A percentile compares a stretch with the other conserved stretches of the same genome.
These are phyloP conservation scores for Fusarium zealandicum DNA, from an alignment of 2,329 filamentous ascomycete genomes.

Conservation along the genomic window DNA sequence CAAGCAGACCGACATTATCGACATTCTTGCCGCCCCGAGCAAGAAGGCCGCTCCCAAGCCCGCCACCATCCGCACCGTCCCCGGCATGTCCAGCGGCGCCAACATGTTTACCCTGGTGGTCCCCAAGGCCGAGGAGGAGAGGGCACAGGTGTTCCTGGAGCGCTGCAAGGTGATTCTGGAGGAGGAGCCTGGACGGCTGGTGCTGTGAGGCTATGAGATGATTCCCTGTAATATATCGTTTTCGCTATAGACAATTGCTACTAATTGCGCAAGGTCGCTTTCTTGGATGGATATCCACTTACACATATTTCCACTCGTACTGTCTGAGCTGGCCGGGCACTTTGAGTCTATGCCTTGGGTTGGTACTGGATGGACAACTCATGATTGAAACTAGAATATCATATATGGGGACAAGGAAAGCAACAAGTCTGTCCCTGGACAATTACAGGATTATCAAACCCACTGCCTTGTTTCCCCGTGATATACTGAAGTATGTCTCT, in stretches of 20 bases:
- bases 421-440: no score
- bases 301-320: background rate
- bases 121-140: slow-evolving; percentile 78
- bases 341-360: no score
- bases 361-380: no score
- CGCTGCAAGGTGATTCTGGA: slow-evolving; percentile 85
- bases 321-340: background rate
- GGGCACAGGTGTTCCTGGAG: slow-evolving; percentile 83
- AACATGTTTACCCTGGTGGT: slow-evolving; percentile 87
- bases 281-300: slow-evolving; percentile 18
- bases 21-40: slow-evolving; percentile 68
- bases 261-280: slow-evolving; percentile 31
- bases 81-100: slow-evolving; percentile 61
- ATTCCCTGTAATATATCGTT: slow-evolving; percentile 45
- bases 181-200: slow-evolving; percentile 77
- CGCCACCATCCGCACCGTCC: slow-evolving; percentile 46
- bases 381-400: no score
- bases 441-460: no score
- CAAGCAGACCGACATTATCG: slow-evolving; percentile 74
- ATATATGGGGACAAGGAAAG: no score
- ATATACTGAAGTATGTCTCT: no score
- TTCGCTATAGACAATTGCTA: slow-evolving; percentile 40
- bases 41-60: slow-evolving; percentile 41
- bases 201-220: slow-evolving; percentile 57
- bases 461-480: no score